Evolutionary conservation across 805 yeast species (phyloP).

Genomic region (Kluyveromyces dobzhanskii): DNA sequence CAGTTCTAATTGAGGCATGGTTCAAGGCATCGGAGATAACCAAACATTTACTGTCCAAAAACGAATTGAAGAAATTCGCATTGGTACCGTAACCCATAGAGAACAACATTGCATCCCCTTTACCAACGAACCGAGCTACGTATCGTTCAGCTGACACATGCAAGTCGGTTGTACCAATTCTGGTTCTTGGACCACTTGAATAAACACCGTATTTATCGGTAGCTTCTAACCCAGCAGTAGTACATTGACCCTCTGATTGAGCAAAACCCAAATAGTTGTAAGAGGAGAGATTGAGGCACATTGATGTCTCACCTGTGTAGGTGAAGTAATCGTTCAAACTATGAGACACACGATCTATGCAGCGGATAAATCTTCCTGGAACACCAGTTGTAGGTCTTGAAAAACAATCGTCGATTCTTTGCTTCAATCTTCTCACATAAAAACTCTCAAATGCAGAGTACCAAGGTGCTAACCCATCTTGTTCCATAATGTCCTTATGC

Average conservation of each 20-base stretch:
- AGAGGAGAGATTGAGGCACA: conserved; percentile 78
- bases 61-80: conserved; percentile 73
- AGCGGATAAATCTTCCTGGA: conserved; percentile 84
- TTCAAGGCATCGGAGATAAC: conserved; percentile 91
- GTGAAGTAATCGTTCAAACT: conserved; percentile 58
- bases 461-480: conserved; percentile 93
- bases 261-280: conserved; percentile 97
- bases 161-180: conserved; percentile 68
- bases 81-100: conserved; percentile 97
- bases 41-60: conserved; percentile 80
- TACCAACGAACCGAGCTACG: conserved; percentile 81
- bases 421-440: conserved; percentile 85
- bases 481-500: conserved; percentile 59
- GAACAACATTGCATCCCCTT: conserved; percentile 77
- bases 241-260: conserved; percentile 86
- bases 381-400: conserved; percentile 96
- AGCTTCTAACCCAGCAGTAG: conserved; percentile 60
- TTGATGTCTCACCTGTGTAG: conserved; percentile 67
- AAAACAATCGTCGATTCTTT: conserved; percentile 88
- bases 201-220: conserved; percentile 69
- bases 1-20: conserved; percentile 93
- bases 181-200: conserved; percentile 67
- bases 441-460: conserved; percentile 89
- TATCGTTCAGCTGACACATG: conserved; percentile 67
- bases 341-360: conserved; percentile 69